A percentile compares a stretch with the other conserved stretches of the same genome.
phyloP scores from a whole-genome alignment of 1,284 basidiomycete species.

The Moesziomyces aphidis region DNA sequence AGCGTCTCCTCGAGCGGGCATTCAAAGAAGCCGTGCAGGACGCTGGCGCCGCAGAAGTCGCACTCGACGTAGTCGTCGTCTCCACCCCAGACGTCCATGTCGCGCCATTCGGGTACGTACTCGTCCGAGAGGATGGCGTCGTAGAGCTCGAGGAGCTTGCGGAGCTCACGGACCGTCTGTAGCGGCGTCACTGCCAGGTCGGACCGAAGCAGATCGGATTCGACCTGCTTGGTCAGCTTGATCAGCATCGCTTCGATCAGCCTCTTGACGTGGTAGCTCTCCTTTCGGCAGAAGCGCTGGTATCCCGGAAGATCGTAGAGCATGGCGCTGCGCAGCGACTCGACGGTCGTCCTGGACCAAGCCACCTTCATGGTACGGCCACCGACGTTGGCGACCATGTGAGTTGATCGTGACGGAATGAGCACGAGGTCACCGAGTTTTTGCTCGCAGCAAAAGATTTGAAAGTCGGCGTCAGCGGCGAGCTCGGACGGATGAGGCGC shows the following conservation, averaged over 20 bases:
- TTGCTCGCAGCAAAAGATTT: constrained; percentile 24
- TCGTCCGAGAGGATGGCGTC: constrained; percentile 38
- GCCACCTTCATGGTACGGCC: constrained; percentile 29
- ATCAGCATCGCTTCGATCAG: constrained; percentile 29
- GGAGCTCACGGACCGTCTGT: constrained; percentile 11
- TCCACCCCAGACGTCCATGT: constrained; percentile 16
- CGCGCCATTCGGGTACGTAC: constrained; percentile 34
- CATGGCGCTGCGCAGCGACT: constrained; percentile 22
- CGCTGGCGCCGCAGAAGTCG: constrained; percentile 46
- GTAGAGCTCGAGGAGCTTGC: constrained; percentile 28
- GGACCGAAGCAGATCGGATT: neutral
- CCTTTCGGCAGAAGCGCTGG: constrained; percentile 35
- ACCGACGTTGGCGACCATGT: constrained; percentile 27
- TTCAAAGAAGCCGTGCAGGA: constrained; percentile 45
- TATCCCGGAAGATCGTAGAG: constrained; percentile 32
- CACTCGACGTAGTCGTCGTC: constrained; percentile 43
- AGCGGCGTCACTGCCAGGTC: neutral
- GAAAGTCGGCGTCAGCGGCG: constrained; percentile 14
- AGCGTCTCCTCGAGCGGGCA: constrained; percentile 30
- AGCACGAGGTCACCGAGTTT: constrained; percentile 39
- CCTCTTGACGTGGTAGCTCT: constrained; percentile 19
- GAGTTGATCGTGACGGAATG: constrained; percentile 26
- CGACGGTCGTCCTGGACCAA: constrained; percentile 36
- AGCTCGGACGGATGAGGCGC: constrained; percentile 27
- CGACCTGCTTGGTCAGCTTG: constrained; percentile 10